These are phyloP conservation scores for Cyberlindnera xylosilytica DNA, from an alignment of 805 yeast genomes.

Conservation along the genomic window DNA sequence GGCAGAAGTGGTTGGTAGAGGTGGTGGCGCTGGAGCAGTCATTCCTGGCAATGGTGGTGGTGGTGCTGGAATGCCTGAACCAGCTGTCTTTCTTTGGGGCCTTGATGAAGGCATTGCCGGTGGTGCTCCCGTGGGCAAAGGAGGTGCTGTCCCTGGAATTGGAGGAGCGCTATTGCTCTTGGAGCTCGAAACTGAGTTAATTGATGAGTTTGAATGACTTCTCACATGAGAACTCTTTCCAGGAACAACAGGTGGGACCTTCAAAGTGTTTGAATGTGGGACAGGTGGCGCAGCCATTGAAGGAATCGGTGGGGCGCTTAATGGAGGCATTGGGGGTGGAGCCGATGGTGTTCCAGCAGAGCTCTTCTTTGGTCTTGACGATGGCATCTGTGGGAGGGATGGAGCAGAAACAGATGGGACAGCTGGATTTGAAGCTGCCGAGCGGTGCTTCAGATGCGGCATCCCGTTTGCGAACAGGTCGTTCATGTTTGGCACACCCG, in stretches of 20 bases:
- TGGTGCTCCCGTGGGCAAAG: slow-evolving; percentile 26
- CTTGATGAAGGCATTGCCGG: slow-evolving; percentile 29
- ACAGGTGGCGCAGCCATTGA: slow-evolving; percentile 24
- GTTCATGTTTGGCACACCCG: slow-evolving; percentile 22
- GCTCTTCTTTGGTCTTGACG: slow-evolving; percentile 23
- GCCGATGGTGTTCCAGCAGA: slow-evolving; percentile 8
- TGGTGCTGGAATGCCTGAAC: background rate
- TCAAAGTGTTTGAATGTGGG: slow-evolving; percentile 20
- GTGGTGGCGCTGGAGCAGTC: slow-evolving; percentile 5
- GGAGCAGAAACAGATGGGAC: slow-evolving; percentile 24
- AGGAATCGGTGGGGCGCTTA: slow-evolving; percentile 21
- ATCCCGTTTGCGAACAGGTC: slow-evolving; percentile 27
- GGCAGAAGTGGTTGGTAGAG: background rate
- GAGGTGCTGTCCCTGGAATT: slow-evolving; percentile 20
- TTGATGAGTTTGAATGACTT: slow-evolving; percentile 15
- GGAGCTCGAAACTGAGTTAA: slow-evolving; percentile 9
- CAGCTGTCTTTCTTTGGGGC: slow-evolving; percentile 17
- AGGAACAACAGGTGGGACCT: slow-evolving; percentile 18
- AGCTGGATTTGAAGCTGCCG: slow-evolving; percentile 3
- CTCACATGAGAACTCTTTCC: slow-evolving; percentile 18
- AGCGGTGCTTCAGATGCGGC: slow-evolving; percentile 24
- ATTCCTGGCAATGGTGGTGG: slow-evolving; percentile 10
- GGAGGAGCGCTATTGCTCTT: slow-evolving; percentile 8
- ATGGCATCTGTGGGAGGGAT: slow-evolving; percentile 26
- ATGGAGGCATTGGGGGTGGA: slow-evolving; percentile 18